Evolutionary conservation across 371 early-diverging fungal genomes (phyloP).

Genomic region (Mucor racemosus): DNA sequence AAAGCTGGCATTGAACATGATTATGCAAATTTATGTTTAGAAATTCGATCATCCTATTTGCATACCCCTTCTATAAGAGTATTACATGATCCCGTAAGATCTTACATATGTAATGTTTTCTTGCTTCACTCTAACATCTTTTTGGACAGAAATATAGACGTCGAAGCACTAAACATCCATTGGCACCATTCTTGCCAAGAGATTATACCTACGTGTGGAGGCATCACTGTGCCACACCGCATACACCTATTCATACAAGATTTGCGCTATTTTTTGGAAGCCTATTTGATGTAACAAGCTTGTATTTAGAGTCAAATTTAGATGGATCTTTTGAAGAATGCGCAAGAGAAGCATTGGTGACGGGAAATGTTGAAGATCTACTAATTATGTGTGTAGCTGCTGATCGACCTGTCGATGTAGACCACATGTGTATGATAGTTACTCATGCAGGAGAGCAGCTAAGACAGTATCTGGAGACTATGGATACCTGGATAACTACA

Average conservation of each 20-base stretch:
- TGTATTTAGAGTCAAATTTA: slow-evolving; percentile 51
- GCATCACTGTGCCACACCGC: slow-evolving; percentile 34
- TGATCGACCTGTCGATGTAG: slow-evolving; percentile 43
- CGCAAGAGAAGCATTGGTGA: slow-evolving; percentile 46
- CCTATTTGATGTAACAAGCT: slow-evolving; percentile 48
- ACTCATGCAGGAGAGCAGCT: slow-evolving; percentile 49
- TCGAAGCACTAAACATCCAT: slow-evolving; percentile 52
- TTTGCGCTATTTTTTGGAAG: slow-evolving; percentile 53
- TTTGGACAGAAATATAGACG: slow-evolving; percentile 51
- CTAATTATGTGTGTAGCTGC: slow-evolving; percentile 47
- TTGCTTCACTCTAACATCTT: neutral
- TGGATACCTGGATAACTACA: slow-evolving; percentile 37
- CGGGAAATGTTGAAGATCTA: slow-evolving; percentile 47
- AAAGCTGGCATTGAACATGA: slow-evolving; percentile 35
- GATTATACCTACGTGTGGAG: slow-evolving; percentile 52
- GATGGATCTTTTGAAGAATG: slow-evolving; percentile 58
- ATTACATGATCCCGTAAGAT: slow-evolving; percentile 53
- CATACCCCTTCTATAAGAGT: slow-evolving; percentile 48
- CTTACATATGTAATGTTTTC: neutral
- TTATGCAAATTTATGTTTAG: slow-evolving; percentile 47
- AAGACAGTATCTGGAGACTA: slow-evolving; percentile 41
- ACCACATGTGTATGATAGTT: slow-evolving; percentile 51
- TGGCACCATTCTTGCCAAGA: slow-evolving; percentile 57
- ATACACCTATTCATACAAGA: slow-evolving; percentile 23
- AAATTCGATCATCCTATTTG: slow-evolving; percentile 43